Conservation (phyloP, 2,329 filamentous ascomycete genomes). For the Boeremia exigua region DNA sequence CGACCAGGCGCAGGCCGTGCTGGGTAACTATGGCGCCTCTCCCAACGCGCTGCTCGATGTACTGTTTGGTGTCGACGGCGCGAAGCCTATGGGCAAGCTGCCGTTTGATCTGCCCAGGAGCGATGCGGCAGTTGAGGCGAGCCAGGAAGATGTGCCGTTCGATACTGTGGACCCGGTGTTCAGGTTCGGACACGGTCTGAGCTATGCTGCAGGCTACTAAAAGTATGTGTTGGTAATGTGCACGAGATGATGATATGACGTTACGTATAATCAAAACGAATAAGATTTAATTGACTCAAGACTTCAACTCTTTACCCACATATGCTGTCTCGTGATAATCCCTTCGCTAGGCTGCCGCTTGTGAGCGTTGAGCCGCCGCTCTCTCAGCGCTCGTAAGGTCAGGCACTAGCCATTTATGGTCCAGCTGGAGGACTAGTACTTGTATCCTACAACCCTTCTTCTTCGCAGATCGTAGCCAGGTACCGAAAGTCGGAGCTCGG, state of each 20-base stretch:
- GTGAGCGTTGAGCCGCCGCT: no score
- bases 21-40: constrained; percentile 51
- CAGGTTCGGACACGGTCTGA: constrained; percentile 45
- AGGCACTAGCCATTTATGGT: no score
- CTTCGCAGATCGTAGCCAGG: no score
- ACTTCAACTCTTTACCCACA: no score
- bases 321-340: no score
- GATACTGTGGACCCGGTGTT: constrained; percentile 47
- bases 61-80: constrained; percentile 47
- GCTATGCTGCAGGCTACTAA: constrained; percentile 24
- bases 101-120: constrained; percentile 58
- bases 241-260: background rate
- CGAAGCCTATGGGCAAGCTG: constrained; percentile 51
- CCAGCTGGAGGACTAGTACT: no score
- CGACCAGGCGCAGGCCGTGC: constrained; percentile 47
- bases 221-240: background rate
- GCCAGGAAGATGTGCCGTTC: constrained; percentile 46
- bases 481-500: no score
- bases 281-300: no score
- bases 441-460: no score
- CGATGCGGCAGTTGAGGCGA: constrained; percentile 50
- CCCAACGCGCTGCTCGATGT: constrained; percentile 55
- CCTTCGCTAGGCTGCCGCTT: no score
- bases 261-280: background rate
- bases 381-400: no score